Evolutionary conservation across 225 moss, liverwort and hornwort species (phyloP), one percentile per base, ranked within the genome.

Genomic region (Marchantia polymorpha): DNA sequence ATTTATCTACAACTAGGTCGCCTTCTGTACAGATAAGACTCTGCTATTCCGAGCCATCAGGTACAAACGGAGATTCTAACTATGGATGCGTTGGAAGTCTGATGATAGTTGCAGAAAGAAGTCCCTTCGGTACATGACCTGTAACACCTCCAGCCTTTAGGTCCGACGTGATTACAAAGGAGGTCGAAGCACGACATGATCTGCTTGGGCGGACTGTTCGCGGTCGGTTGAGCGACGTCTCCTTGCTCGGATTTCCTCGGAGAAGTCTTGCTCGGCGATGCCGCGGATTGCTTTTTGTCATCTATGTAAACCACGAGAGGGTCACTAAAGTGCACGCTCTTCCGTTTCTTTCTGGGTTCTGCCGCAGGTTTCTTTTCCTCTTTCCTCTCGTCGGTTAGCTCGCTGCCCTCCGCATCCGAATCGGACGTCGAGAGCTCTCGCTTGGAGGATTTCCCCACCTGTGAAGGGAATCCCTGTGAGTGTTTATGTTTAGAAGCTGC

Each of bases 111-210:
- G 75, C 85, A 85, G 54, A 78, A 82, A 16, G 69, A 54, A 58
- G 67, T 69, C 39, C 85, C 78, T 76, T 61, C 53, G 51, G 39
- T 70, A 9, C 85, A 50, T 71, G 75, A 75, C 64, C 85, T 82
- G 79, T 85, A 85, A 64, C 85, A 85, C 74, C 75, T 85, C 85
- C 85, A 85, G 12, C 85, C 85, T 72, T 79, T 79, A 0, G 52
- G 56, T 25, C 82, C 75, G 22, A 85, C 47, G 30, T 85, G 75
- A 26, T 78, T 85, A 27, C 85, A 85, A 46, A 70, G 75, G 22
- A 85, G 85, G 75, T 85, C 85, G 75, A 85, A 82, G 29, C 82
- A 81, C 30, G 85, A 85, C 70, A 69, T 74, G 52, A 80, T 81
- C 63, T 76, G 84, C 65, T 84, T 81, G 29, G 53, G 77, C 11